Evolutionary conservation across 352 stramenopile species (phyloP), one percentile per base, ranked within the genome.

Genomic region (Elongisporangium prolatum): DNA sequence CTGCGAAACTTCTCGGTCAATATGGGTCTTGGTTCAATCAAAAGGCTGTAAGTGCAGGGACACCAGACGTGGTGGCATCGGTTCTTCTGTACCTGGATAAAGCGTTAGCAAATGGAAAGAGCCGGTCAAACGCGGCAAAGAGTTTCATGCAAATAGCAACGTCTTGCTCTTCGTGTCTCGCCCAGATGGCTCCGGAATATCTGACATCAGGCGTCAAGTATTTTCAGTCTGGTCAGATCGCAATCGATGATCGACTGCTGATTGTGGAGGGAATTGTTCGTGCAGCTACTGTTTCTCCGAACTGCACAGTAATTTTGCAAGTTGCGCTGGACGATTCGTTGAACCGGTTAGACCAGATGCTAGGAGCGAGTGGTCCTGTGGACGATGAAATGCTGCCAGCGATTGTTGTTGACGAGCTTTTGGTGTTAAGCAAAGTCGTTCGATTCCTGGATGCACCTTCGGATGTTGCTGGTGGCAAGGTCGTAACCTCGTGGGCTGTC

Each of bases 121-220:
- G 81, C 57, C 69, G 72, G 24, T 20, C 66, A 3, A 80, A 77
- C 59, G 78, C 81, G 47, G 75, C 78, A 1, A 86, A 69, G 57
- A 91, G 81, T 55, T 88, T 91, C 48, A 88, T 91, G 78, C 81
- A 91, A 65, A 61, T 89, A 48, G 65, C 72, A 17, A 88, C 75
- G 2, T 68, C 54, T 25, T 89, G 81, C 54, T 72, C 70, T 16
- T 34, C 25, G 9, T 82, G 72, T 55, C 68, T 89, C 20, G 44
- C 63, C 34, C 58, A 86, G 24, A 73, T 91, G 68, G 53, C 68
- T 6, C 75, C 81, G 3, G 69, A 51, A 4, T 69, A 72, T 34
- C 62, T 89, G 21, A 52, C 80, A 25, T 60, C 71, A 20, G 79
- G 70, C 21, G 60, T 87, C 14, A 61, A 74, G 47, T 67, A 86